These are phyloP conservation scores for Metarhizium robertsii DNA, from an alignment of 2,329 filamentous ascomycete species.

Conservation along the genomic window DNA sequence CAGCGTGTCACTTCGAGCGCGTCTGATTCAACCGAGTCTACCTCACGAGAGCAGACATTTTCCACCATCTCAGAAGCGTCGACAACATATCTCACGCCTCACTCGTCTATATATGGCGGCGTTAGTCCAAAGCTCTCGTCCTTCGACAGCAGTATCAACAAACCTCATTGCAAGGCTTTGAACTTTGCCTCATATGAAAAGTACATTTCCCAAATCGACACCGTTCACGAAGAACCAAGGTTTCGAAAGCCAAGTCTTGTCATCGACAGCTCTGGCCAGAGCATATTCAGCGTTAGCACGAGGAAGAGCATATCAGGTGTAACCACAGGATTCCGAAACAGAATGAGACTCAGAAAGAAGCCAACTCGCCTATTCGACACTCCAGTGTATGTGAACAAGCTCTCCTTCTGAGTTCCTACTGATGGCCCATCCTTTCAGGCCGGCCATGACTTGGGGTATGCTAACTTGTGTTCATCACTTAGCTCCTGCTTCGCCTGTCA, in stretches of 20 bases:
- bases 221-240: constrained; percentile 32
- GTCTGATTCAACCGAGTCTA: constrained; percentile 31
- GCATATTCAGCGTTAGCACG: constrained; percentile 35
- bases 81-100: constrained; percentile 30
- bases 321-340: constrained; percentile 33
- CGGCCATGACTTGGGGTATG: background rate
- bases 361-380: constrained; percentile 21
- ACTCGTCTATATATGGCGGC: constrained; percentile 29
- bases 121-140: constrained; percentile 9
- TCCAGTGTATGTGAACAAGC: constrained; percentile 19
- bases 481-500: constrained; percentile 51
- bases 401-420: no score
- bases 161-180: constrained; percentile 26
- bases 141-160: constrained; percentile 3
- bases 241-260: constrained; percentile 20
- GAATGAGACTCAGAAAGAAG: constrained; percentile 33
- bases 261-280: constrained; percentile 23
- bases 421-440: background rate
- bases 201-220: constrained; percentile 36
- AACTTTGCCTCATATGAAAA: constrained; percentile 43
- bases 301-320: constrained; percentile 36
- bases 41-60: constrained; percentile 32
- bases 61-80: constrained; percentile 35
- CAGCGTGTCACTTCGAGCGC: constrained; percentile 28
- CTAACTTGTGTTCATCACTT: background rate